Base-by-base conservation (phyloP, 1,139 yeast genomes). In the Protomyces arabidopsidicola region DNA sequence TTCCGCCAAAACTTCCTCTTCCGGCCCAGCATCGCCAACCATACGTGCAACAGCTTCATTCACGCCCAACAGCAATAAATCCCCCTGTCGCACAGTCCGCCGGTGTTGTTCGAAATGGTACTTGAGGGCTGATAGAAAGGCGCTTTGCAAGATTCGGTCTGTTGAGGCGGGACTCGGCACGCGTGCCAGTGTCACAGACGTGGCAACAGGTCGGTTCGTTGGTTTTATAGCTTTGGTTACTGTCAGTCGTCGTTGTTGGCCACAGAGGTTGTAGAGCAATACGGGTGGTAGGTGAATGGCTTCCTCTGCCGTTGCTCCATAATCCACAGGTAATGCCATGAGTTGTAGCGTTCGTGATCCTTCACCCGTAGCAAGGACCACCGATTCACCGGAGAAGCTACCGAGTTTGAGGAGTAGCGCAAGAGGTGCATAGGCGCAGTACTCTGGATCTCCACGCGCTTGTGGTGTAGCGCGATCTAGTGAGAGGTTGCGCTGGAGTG, bases 41-140 rank as follows among this genome's bases (percentile, higher is more conserved):
- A 88, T 80, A 67, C 80, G 81, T 0, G 96, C 86, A 51, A 88
- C 73, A 1, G 84, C 75, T 0, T 95, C 81, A 72, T 91, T 97
- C 53, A 93, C 81, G 0, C 88, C 82, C 2, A 93, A 84, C 0
- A 96, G 93, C 58, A 93, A 81, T 53, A 85, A 72, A 71, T 90
- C 96, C 35, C 84, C 85, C 20, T 77, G 73, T 39, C 78, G 77
- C 1, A 90, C 84, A 8, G 88, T 77, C 65, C 95, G 82, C 54
- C 79, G 75, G 45, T 78, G 78, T 1, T 76, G 72, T 67, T 87
- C 87, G 71, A 93, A 88, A 65, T 82, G 80, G 0, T 81, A 72
- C 71, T 88, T 82, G 68, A 90, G 76, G 62, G 86, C 84, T 5
- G 84, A 76, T 63, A 87, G 78, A 71, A 89, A 84, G 60, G 85